phyloP scores from a whole-genome alignment of 148 eudicot species.

The Arctostaphylos glauca region DNA sequence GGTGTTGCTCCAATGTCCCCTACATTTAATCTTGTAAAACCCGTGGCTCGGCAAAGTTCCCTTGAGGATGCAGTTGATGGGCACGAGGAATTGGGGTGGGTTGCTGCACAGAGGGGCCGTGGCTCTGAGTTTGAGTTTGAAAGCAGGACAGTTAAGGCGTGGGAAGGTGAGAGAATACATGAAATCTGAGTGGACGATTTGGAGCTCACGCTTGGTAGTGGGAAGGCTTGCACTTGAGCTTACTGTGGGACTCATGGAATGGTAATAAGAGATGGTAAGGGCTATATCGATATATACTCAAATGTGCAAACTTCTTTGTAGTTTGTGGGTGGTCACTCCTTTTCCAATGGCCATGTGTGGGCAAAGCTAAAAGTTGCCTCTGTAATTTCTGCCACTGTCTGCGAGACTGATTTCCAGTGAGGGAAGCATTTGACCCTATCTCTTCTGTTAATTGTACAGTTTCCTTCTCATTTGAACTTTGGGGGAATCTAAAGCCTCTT shows the following conservation, averaged over 20 bases:
- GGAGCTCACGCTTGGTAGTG: constrained; percentile 89
- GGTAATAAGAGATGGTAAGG: constrained; percentile 8
- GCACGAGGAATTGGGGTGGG: constrained; percentile 46
- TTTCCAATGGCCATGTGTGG: too few relatives aligned
- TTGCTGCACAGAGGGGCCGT: constrained; percentile 46
- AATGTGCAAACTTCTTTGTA: neutral
- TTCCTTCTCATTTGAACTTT: neutral
- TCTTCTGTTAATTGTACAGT: constrained; percentile 10
- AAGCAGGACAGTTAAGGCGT: constrained; percentile 71
- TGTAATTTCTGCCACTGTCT: neutral
- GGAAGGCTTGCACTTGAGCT: constrained; percentile 46
- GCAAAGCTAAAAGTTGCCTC: neutral
- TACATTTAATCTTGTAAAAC: constrained; percentile 82
- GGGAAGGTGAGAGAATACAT: constrained; percentile 96
- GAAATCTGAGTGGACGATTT: constrained; percentile 81
- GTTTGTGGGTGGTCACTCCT: too few relatives aligned
- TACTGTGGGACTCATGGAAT: constrained; percentile 2
- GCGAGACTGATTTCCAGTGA: constrained; percentile 4
- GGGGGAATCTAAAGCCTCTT: constrained; percentile 4
- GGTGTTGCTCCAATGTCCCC: constrained; percentile 67
- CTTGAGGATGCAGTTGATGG: constrained; percentile 36
- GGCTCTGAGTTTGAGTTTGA: constrained; percentile 84
- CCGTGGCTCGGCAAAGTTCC: constrained; percentile 41
- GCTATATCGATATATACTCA: neutral
- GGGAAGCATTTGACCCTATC: neutral